Conservation (phyloP, 2,329 filamentous ascomycete species). For the Diaporthe ilicicola region DNA sequence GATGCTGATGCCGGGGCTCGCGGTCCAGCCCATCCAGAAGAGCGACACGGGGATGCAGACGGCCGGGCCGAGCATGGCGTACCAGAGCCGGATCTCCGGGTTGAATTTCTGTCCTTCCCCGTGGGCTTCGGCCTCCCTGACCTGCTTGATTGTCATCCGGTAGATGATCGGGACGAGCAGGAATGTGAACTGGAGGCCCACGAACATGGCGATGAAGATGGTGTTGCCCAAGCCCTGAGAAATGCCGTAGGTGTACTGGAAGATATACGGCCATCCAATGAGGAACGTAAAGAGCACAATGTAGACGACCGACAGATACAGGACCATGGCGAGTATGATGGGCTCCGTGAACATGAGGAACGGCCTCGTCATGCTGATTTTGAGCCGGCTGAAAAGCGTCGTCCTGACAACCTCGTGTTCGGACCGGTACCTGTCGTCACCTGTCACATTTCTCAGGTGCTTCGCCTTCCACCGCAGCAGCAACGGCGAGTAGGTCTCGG, state of each 20-base stretch:
- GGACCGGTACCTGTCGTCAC: slow-evolving; percentile 68
- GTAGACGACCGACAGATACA: slow-evolving; percentile 63
- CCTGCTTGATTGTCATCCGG: slow-evolving; percentile 36
- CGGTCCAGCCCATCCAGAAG: slow-evolving; percentile 62
- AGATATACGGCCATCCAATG: slow-evolving; percentile 60
- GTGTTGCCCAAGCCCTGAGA: slow-evolving; percentile 51
- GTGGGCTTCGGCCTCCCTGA: slow-evolving; percentile 17
- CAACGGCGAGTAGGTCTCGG: slow-evolving; percentile 69
- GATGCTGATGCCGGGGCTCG: slow-evolving; percentile 49
- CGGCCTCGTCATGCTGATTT: slow-evolving; percentile 53
- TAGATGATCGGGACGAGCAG: slow-evolving; percentile 46
- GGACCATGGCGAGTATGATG: slow-evolving; percentile 51
- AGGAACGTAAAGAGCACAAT: slow-evolving; percentile 63
- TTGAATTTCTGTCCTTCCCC: slow-evolving; percentile 42
- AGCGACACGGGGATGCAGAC: slow-evolving; percentile 53
- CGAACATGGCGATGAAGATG: slow-evolving; percentile 53
- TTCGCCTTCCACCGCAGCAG: slow-evolving; percentile 68
- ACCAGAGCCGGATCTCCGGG: slow-evolving; percentile 52
- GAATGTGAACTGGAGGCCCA: slow-evolving; percentile 49
- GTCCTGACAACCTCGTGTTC: slow-evolving; percentile 65
- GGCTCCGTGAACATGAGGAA: slow-evolving; percentile 50
- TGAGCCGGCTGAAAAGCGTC: slow-evolving; percentile 61
- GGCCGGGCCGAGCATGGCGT: slow-evolving; percentile 52
- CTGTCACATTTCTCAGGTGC: slow-evolving; percentile 66
- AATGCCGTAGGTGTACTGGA: slow-evolving; percentile 52